Evolutionary conservation across 2,329 filamentous ascomycete genomes (phyloP), one percentile per base, ranked within the genome.

Genomic region (Stagonosporopsis tanaceti): DNA sequence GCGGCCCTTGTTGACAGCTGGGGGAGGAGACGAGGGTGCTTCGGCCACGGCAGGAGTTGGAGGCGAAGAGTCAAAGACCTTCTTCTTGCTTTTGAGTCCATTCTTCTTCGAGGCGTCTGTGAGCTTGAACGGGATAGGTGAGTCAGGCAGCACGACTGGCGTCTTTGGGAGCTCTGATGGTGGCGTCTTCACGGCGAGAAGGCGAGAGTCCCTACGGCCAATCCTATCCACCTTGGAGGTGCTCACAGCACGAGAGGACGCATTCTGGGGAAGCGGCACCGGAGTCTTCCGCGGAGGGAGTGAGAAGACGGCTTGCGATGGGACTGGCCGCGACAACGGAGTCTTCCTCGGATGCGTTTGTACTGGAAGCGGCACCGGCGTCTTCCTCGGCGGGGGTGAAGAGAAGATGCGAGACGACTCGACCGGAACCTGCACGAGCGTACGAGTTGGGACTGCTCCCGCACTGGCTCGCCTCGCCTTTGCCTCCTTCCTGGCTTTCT

Each of bases 101-200:
- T 27, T 51, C 20, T 48, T 28, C 4, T 39, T 28, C 24, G 45
- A 15, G 14, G 32, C 30, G 7, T 44, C n/a, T 4, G 58, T 27
- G 4, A 61, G 39, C 20, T 50, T 64, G 47, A 63, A 67, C 1
- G 64, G 61, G 12, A 66, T 61, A 9, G 58, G 53, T 12, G 57
- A 47, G 35, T 60, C 56, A 8, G 42, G 47, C 9, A 48, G 42
- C 12, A 35, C 34, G 5, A n/a, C 51, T 12, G 44, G 41, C 3
- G 47, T 54, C 17, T 34, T 48, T 8, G 45, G 14, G n/a, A 59
- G 52, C n/a, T 59, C 48, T 2, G 59, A 63, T 2, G 60, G 54
- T 24, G 63, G 62, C 17, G 66, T 68, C 24, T 67, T 62, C 5
- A 30, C 17, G 6, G 63, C 57, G 11, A 64, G 47, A 28, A 62